phyloP scores from a whole-genome alignment of 306 rosid species.

The Dicorynia guianensis region DNA sequence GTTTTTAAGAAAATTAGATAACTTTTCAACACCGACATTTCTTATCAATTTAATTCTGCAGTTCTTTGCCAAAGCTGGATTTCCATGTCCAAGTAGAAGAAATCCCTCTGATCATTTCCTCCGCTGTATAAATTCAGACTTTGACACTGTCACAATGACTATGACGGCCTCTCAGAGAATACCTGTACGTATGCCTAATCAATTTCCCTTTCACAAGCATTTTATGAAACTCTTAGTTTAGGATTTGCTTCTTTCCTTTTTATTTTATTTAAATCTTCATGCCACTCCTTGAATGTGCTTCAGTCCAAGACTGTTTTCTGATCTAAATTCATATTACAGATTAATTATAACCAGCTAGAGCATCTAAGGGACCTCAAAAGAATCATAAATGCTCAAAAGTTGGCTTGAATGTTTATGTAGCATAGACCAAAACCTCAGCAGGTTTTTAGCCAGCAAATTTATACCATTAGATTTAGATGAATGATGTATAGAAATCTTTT shows the following conservation, averaged over 20 bases:
- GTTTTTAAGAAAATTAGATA: background rate
- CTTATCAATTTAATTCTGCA: conserved; percentile 39
- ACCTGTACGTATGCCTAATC: conserved; percentile 45
- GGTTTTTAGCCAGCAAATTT: too few species aligned
- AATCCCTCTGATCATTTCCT: conserved; percentile 98
- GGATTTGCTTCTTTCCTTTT: background rate
- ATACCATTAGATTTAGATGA: too few species aligned
- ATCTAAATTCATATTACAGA: too few species aligned
- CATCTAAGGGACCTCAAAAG: too few species aligned
- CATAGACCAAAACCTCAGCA: too few species aligned
- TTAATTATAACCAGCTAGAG: too few species aligned
- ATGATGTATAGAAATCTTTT: background rate
- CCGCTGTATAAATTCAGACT: conserved; percentile 88
- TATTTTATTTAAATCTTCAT: background rate
- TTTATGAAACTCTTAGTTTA: background rate
- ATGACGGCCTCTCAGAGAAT: conserved; percentile 55
- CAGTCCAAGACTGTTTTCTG: background rate
- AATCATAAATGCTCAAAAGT: too few species aligned
- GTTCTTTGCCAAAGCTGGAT: conserved; percentile 88
- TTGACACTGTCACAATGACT: conserved; percentile 63
- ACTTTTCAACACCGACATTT: background rate
- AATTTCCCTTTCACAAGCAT: background rate
- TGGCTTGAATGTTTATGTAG: too few species aligned
- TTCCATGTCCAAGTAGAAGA: conserved; percentile 91
- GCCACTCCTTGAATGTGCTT: background rate